phyloP scores from a whole-genome alignment of 1,284 basidiomycete genomes.

The Mycosarcoma mackinlayi region DNA sequence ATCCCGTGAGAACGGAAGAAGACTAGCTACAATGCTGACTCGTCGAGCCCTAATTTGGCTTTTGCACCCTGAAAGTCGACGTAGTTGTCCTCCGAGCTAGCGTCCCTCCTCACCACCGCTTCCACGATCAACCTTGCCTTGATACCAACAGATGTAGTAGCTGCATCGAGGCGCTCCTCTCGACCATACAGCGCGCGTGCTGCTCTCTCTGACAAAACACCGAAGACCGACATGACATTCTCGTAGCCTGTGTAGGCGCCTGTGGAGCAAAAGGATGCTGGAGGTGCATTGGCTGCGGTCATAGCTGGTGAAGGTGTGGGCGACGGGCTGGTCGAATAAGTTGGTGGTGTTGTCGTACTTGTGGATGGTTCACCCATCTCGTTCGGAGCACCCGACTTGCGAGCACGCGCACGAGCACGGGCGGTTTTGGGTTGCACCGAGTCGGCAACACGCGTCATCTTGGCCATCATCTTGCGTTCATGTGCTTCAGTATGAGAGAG shows the following conservation, averaged over 20 bases:
- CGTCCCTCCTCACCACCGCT: slow-evolving; percentile 31
- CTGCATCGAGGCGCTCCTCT: background rate
- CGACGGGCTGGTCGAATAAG: slow-evolving; percentile 5
- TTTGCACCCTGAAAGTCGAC: slow-evolving; percentile 18
- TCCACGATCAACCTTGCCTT: slow-evolving; percentile 38
- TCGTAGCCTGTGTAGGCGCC: slow-evolving; percentile 32
- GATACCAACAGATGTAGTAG: background rate
- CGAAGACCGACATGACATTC: slow-evolving; percentile 34
- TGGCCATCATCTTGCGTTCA: slow-evolving; percentile 38
- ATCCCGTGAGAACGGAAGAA: background rate
- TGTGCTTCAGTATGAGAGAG: slow-evolving; percentile 19
- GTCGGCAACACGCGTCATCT: slow-evolving; percentile 47
- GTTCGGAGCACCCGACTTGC: background rate
- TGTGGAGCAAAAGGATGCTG: background rate
- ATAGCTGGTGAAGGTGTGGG: slow-evolving; percentile 15
- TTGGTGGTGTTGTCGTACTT: background rate
- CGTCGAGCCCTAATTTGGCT: slow-evolving; percentile 6
- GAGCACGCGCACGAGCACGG: slow-evolving; percentile 30
- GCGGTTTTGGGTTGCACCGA: slow-evolving; percentile 41
- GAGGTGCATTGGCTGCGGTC: background rate
- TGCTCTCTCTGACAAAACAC: slow-evolving; percentile 38
- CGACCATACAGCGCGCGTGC: slow-evolving; percentile 17
- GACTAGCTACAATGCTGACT: background rate
- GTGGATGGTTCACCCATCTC: background rate
- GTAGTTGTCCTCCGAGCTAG: slow-evolving; percentile 12